Base-by-base conservation (phyloP, 2,329 filamentous ascomycete species). In the Exophiala sp. region DNA sequence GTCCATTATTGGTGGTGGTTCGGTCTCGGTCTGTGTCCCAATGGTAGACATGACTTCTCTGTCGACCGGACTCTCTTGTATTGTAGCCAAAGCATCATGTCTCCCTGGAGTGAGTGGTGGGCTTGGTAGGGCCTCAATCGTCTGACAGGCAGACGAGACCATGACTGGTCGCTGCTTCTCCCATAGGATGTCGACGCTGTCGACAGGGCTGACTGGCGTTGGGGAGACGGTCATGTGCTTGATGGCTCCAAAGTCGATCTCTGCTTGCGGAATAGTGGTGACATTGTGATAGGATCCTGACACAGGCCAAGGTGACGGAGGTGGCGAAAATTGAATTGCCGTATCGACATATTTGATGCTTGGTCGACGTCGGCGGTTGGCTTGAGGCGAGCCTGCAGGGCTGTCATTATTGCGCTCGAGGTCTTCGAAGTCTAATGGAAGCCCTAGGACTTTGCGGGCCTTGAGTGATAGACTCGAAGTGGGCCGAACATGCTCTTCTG, bases 291-390 rank as follows among this genome's bases (percentile, higher is more conserved):
- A 59, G 14, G 41, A 42, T n/a, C 58, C 62, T 21, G 62, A 56
- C 36, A 61, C 46, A 40, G 78, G 52, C 62, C 76, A 77, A 1
- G 89, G 89, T 2, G 90, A 95, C 2, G 86, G 79, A 1, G 89
- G 89, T 42, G 90, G 91, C 33, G 90, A 94, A 65, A 82, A 94
- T 68, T 96, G 91, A 32, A 89, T 79, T 3, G 85, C 88, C n/a
- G 80, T 81, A 65, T 95, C 88, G 36, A 82, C 80, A 73, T 94
- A 95, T 54, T 77, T 73, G 40, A 58, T 48, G 48, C 50, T 58
- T n/a, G 38, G 11, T 38, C 45, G 48, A 39, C 36, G 50, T 29
- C 39, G 53, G 7, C 46, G 24, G 12, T 43, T 42, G 18, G 52
- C 52, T 29, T 21, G 10, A 3, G 51, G 45, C 7, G 41, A 40